Evolutionary conservation across 2,329 filamentous ascomycete species (phyloP).

Genomic region (Aspergillus arachidicola): DNA sequence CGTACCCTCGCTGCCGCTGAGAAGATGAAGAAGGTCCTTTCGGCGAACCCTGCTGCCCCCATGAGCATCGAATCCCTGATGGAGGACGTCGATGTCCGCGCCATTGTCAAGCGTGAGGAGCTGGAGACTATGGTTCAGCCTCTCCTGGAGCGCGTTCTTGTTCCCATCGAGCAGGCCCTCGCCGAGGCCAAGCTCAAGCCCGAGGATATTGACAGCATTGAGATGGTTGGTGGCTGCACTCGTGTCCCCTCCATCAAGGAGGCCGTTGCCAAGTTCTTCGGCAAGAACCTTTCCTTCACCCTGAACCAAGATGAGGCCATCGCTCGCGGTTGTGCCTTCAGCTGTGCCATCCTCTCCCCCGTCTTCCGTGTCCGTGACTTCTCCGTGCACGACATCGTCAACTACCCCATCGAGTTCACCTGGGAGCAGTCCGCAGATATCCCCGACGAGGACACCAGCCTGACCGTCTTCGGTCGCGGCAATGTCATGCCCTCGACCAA

Average conservation of each 20-base stretch:
- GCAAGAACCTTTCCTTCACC: conserved; percentile 90
- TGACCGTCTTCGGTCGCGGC: conserved; percentile 96
- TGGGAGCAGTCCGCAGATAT: conserved; percentile 99
- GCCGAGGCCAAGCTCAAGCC: conserved; percentile 87
- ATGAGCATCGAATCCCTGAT: conserved; percentile 98
- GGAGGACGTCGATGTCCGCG: conserved; percentile 91
- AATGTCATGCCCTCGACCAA: conserved; percentile 98
- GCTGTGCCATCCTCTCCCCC: conserved; percentile 94
- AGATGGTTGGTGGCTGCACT: conserved; percentile 92
- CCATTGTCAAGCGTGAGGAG: conserved; percentile 90
- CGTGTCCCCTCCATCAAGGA: conserved; percentile 94
- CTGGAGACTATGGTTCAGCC: conserved; percentile 89
- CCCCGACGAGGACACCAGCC: conserved; percentile 94
- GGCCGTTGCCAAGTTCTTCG: conserved; percentile 85
- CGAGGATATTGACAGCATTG: conserved; percentile 90
- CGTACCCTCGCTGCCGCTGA: conserved; percentile 87
- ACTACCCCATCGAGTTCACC: conserved; percentile 96
- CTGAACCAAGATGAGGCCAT: conserved; percentile 98
- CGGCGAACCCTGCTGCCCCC: conserved; percentile 88
- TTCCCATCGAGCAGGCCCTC: conserved; percentile 85
- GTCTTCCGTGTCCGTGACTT: conserved; percentile 99
- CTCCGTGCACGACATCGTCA: conserved; percentile 93
- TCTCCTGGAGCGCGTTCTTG: conserved; percentile 71
- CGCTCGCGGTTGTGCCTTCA: conserved; percentile 93
- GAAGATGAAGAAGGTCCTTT: conserved; percentile 98